Conservation (phyloP, 2,329 filamentous ascomycete species). For the Graphilbum ipis-grandicollis region DNA sequence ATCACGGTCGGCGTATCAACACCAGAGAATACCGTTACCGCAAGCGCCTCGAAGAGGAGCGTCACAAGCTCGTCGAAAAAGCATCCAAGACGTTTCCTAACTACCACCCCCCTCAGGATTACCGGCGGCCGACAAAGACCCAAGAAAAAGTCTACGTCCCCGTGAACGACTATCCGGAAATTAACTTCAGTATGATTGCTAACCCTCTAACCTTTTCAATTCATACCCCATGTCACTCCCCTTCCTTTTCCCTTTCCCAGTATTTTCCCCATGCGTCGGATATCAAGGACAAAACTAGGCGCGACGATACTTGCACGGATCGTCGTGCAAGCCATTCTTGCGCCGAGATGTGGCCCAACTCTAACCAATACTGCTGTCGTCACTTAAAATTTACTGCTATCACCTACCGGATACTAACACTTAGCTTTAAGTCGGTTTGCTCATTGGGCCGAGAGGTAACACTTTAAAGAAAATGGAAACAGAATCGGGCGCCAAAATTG, state of each 20-base stretch:
- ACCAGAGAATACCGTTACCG: conserved; percentile 97
- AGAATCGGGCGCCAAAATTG: conserved; percentile 95
- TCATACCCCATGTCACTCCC: conserved; percentile 16
- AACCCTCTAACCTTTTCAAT: conserved; percentile 84
- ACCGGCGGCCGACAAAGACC: conserved; percentile 96
- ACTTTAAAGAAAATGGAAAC: conserved; percentile 99
- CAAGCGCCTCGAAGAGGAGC: conserved; percentile 95
- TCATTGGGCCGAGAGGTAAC: conserved; percentile 99
- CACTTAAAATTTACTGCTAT: neutral
- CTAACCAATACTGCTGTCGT: conserved; percentile 1
- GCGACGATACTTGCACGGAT: conserved; percentile 13
- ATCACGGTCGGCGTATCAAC: conserved; percentile 98
- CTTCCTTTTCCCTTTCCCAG: neutral
- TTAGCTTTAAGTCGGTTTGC: conserved; percentile 95
- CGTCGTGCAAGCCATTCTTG: conserved; percentile 13
- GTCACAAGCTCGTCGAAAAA: conserved; percentile 96
- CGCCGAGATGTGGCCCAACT: conserved; percentile 16
- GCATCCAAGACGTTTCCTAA: conserved; percentile 99
- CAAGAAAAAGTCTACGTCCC: conserved; percentile 99
- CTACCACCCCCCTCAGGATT: conserved; percentile 97
- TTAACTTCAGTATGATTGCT: conserved; percentile 99
- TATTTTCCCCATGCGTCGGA: conserved; percentile 4
- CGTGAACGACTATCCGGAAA: conserved; percentile 99
- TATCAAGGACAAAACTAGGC: conserved; percentile 18
- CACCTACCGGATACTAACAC: conserved; percentile 58